A percentile compares a stretch with the other conserved stretches of the same genome.
Conservation (phyloP, 2,329 filamentous ascomycete species). For the Penicillium paneum region DNA sequence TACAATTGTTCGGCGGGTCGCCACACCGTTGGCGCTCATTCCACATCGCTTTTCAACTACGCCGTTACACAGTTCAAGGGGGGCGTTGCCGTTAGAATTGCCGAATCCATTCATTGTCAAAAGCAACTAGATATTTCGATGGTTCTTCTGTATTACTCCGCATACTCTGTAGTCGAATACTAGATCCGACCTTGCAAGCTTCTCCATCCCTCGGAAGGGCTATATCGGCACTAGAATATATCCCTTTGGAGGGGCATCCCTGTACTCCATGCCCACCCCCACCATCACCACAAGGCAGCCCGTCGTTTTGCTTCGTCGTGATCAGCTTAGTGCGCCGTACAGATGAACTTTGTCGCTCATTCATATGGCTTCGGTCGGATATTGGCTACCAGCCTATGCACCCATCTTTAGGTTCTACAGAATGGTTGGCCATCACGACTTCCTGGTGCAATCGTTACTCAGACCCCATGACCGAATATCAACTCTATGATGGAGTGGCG, state of each 20-base stretch:
- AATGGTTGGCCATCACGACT: conserved; percentile 4
- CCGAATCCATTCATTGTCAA: neutral
- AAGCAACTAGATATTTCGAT: neutral
- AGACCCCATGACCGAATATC: conserved; percentile 8
- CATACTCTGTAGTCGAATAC: neutral
- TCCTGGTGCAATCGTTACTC: neutral
- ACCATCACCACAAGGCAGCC: neutral
- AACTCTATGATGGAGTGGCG: conserved; percentile 11
- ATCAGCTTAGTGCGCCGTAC: neutral
- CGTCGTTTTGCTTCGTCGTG: conserved; percentile 1
- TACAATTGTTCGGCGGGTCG: conserved; percentile 2
- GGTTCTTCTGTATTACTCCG: neutral
- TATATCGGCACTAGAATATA: neutral
- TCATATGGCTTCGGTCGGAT: neutral
- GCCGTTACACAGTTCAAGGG: conserved; percentile 1
- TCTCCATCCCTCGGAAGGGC: neutral
- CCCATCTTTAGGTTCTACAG: neutral
- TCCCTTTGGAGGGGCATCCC: conserved; percentile 9
- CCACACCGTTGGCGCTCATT: conserved; percentile 2
- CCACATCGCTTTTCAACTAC: neutral
- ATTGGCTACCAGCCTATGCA: neutral
- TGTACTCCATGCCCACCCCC: neutral
- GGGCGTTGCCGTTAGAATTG: neutral
- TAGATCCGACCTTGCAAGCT: neutral
- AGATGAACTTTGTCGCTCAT: neutral